These are phyloP conservation scores for Prunella vulgaris DNA, from an alignment of 257 asterid genomes.

Conservation along the genomic window DNA sequence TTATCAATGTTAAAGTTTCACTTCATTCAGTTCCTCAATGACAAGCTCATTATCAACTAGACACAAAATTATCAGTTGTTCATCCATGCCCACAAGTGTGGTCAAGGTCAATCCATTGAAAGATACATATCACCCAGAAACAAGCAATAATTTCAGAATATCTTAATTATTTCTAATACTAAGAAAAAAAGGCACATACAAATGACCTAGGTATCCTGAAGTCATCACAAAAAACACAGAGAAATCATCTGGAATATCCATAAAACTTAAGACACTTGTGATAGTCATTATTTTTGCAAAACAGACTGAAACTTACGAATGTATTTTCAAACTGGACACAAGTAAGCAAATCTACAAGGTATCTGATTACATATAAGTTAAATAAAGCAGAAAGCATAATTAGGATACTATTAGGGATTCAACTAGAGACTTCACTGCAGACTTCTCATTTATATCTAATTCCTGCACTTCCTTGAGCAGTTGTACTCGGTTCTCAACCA, in stretches of 20 bases:
- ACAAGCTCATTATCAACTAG: background rate
- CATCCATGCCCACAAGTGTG: slow-evolving; percentile 3
- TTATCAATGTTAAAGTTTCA: background rate
- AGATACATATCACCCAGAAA: background rate
- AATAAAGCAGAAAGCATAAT: slow-evolving; percentile 4
- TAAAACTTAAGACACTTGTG: background rate
- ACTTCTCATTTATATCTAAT: slow-evolving; percentile 45
- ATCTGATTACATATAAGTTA: background rate
- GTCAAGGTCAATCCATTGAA: background rate
- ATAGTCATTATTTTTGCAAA: background rate
- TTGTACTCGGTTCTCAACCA: slow-evolving; percentile 75
- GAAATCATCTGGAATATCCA: background rate
- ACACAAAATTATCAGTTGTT: background rate
- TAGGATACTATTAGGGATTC: slow-evolving; percentile 73
- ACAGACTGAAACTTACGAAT: background rate
- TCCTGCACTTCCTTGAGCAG: slow-evolving; percentile 62
- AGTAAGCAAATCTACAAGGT: background rate
- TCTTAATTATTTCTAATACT: background rate
- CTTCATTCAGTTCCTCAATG: background rate
- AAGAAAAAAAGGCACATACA: background rate
- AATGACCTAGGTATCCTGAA: background rate
- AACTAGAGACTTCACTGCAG: slow-evolving; percentile 48
- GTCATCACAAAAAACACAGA: background rate
- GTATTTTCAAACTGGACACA: background rate
- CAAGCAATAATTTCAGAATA: slow-evolving; percentile 7